These are phyloP conservation scores for Schizonepeta tenuifolia DNA, from an alignment of 257 asterid genomes.

Conservation along the genomic window DNA sequence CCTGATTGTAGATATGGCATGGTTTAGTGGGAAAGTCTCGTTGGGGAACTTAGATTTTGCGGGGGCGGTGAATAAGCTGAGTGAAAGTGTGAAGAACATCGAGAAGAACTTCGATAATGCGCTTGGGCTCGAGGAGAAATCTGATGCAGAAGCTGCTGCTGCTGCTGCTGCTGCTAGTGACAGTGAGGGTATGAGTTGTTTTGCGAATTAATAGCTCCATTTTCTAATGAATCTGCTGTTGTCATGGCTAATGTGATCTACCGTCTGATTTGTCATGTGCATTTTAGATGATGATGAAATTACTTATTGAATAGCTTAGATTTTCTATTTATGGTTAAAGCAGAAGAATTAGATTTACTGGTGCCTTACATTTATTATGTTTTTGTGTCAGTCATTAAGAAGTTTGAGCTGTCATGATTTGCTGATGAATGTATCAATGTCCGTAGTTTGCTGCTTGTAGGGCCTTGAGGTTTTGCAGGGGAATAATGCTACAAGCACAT, in stretches of 20 bases:
- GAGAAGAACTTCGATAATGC: constrained; percentile 98
- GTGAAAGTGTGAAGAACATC: constrained; percentile 95
- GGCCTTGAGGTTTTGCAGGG: constrained; percentile 26
- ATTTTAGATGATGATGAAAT: neutral
- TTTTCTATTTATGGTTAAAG: neutral
- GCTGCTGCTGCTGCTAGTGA: constrained; percentile 36
- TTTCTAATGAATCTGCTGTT: constrained; percentile 13
- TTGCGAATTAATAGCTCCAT: neutral
- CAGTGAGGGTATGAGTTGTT: constrained; percentile 61
- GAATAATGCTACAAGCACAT: constrained; percentile 3
- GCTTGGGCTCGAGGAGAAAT: constrained; percentile 87
- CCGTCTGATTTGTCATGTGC: constrained; percentile 12
- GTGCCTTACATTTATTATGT: neutral
- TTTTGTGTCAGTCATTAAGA: neutral
- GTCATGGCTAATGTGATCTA: neutral
- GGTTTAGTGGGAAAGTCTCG: constrained; percentile 88
- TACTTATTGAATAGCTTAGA: constrained; percentile 14
- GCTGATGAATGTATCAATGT: constrained; percentile 20
- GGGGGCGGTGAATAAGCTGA: constrained; percentile 90
- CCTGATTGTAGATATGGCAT: constrained; percentile 62
- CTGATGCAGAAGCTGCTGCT: constrained; percentile 43
- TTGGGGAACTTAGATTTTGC: constrained; percentile 89
- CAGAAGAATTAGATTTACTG: constrained; percentile 3
- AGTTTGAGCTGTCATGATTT: constrained; percentile 9
- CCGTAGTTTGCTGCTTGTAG: constrained; percentile 12